Conservation (phyloP, 805 yeast species). For the Candida ulmi region DNA sequence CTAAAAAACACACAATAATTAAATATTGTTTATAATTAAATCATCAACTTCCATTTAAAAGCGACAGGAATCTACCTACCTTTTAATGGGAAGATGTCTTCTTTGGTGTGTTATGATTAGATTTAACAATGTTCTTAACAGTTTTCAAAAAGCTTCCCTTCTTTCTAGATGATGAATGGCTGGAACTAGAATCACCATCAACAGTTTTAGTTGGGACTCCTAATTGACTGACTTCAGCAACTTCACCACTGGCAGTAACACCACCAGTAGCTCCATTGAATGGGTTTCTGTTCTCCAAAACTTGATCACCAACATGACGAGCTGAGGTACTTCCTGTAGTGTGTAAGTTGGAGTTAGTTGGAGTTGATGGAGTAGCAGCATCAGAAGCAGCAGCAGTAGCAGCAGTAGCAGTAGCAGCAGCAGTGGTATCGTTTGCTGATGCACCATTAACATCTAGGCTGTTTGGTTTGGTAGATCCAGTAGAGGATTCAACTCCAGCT, state of each 20-base stretch:
- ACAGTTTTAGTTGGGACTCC: background rate
- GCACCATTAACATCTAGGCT: no score
- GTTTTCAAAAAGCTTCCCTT: background rate
- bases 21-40: background rate
- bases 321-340: background rate
- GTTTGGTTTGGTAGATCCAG: no score
- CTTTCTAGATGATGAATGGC: slow-evolving; percentile 7
- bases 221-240: background rate
- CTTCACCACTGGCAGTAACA: background rate
- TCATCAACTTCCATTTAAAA: no score
- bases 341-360: slow-evolving; percentile 1
- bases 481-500: no score
- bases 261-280: background rate
- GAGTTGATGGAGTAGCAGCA: background rate
- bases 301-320: slow-evolving; percentile 2
- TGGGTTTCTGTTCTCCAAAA: background rate
- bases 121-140: slow-evolving; percentile 1
- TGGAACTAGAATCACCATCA: slow-evolving; percentile 1
- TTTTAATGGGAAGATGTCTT: background rate
- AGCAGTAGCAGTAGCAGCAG: no score
- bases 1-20: background rate
- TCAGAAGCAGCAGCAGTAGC: no score
- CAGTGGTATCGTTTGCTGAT: no score
- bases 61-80: no score
- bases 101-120: slow-evolving; percentile 1